Evolutionary conservation across 257 asterid genomes (phyloP).

Genomic region (Jasminum sambac): DNA sequence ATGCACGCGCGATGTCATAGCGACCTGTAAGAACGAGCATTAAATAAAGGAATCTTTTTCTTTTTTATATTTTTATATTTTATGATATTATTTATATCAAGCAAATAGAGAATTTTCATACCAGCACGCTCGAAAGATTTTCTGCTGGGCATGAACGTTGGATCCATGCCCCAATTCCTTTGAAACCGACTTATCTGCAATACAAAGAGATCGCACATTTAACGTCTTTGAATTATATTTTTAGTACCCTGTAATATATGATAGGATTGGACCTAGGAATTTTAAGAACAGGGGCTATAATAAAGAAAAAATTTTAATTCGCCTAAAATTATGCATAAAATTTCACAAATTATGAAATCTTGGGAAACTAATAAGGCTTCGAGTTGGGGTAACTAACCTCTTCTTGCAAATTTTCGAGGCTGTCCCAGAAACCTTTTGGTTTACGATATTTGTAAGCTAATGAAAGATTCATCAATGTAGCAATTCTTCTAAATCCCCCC

Average conservation of each 20-base stretch:
- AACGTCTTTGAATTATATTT: neutral
- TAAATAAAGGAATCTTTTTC: neutral
- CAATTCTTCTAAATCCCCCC: conserved; percentile 90
- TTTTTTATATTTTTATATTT: neutral
- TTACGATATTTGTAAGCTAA: conserved; percentile 93
- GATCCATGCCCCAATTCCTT: conserved; percentile 96
- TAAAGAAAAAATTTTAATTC: too few relatives aligned
- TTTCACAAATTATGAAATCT: too few relatives aligned
- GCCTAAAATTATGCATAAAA: too few relatives aligned
- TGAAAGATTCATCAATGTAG: conserved; percentile 76
- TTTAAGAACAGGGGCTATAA: too few relatives aligned
- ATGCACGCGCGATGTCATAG: conserved; percentile 83
- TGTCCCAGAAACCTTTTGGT: conserved; percentile 97
- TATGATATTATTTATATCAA: too few relatives aligned
- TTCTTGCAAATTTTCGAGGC: conserved; percentile 80
- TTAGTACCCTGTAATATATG: too few relatives aligned
- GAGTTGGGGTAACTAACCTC: conserved; percentile 59
- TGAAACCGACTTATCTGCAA: conserved; percentile 79
- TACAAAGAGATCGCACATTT: conserved; percentile 14
- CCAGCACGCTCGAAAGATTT: conserved; percentile 96
- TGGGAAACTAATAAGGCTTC: neutral
- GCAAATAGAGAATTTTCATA: conserved; percentile 17
- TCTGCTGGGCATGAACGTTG: conserved; percentile 92
- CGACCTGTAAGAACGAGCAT: conserved; percentile 50
- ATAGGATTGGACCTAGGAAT: too few relatives aligned